Percentiles rank a stretch among this genome's conserved stretches.
Conservation (phyloP, 305 asterid species). For the Stenogyne calaminthoides region DNA sequence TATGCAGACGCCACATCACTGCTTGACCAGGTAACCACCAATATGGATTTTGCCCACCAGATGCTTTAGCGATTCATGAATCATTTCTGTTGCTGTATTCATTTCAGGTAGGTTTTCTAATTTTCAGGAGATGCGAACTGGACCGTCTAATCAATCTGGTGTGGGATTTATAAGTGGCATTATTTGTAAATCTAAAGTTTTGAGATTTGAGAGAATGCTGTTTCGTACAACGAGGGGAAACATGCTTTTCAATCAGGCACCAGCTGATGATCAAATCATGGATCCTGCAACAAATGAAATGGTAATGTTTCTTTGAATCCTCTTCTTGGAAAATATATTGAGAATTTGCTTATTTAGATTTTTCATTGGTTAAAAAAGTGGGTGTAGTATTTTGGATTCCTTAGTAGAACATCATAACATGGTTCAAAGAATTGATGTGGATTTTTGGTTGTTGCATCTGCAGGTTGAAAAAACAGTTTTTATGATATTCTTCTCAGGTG, state of each 20-base stretch:
- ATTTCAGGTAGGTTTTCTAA: constrained; percentile 34
- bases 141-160: constrained; percentile 76
- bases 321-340: constrained; percentile 22
- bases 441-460: constrained; percentile 42
- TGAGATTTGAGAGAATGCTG: constrained; percentile 91
- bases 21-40: constrained; percentile 72
- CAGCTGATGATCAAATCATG: constrained; percentile 73
- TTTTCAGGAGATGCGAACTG: constrained; percentile 85
- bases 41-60: constrained; percentile 16
- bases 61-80: constrained; percentile 24
- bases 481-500: constrained; percentile 98
- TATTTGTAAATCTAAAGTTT: constrained; percentile 74
- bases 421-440: constrained; percentile 23
- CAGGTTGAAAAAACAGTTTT: constrained; percentile 96
- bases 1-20: constrained; percentile 68
- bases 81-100: constrained; percentile 34
- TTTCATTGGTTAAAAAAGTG: background rate
- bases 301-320: constrained; percentile 50
- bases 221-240: constrained; percentile 99
- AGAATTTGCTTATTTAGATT: background rate
- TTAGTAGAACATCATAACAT: constrained; percentile 11
- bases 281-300: constrained; percentile 86
- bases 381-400: constrained; percentile 20
- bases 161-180: constrained; percentile 94
- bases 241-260: constrained; percentile 94